Base-by-base conservation (phyloP, 495 filamentous ascomycete genomes). In the Margaritispora aquatica region DNA sequence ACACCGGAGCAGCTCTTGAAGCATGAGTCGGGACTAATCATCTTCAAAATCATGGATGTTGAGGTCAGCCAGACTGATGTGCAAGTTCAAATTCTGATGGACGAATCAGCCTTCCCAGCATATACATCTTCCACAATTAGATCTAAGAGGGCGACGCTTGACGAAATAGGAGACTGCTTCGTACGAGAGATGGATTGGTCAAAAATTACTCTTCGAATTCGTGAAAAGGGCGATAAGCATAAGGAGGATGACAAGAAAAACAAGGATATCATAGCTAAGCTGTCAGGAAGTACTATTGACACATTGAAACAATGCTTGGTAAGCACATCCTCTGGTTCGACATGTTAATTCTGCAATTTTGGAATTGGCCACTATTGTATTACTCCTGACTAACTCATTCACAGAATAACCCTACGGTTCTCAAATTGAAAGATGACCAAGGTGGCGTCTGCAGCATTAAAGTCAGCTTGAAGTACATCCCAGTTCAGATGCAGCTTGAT, bases 121-220 rank as follows among this genome's bases (percentile, higher is more conserved):
- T 97, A 95, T 67, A 75, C 77, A n/a, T 91, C 90, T 15, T 80
- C 85, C 9, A 90, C 85, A 57, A 82, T 91, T 26, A 86, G 79
- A 63, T 75, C 77, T 5, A 85, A 78, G 59, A 73, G 79, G 1
- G 77, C 80, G 58, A 88, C 81, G 38, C 88, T 96, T 66, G 84
- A 91, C 58, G 94, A 97, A 75, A 88, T 90, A 58, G 92, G 94
- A 24, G 94, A 99, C 73, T 92, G 91, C 23, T 91, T 99, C 68
- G 89, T 99, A 34, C 89, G 94, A 54, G 94, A 99, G 67, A 81
- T 99, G 19, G 94, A 99, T 48, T 90, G 96, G 63, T 99, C 94
- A 1, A 87, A 88, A 69, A 83, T 99, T 61, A 96, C 92, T 1
- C 78, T 99, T 57, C 88, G 92, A 49, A 73, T 97, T 26, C 83